Conservation (phyloP, 257 asterid genomes). For the Verbena officinalis region DNA sequence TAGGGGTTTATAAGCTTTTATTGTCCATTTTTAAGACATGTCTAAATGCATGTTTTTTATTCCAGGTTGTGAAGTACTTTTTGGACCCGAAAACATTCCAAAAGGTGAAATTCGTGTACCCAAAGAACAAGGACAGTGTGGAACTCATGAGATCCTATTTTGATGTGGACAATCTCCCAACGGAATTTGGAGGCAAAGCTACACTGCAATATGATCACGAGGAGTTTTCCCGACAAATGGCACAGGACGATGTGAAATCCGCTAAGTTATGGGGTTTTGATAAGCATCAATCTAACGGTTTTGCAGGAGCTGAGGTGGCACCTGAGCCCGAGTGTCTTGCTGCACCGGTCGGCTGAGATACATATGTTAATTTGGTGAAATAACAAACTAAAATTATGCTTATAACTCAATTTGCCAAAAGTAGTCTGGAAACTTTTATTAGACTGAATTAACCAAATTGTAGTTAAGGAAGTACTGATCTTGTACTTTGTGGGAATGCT, state of each 20-base stretch:
- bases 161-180: slow-evolving; percentile 83
- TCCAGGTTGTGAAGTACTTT: slow-evolving; percentile 91
- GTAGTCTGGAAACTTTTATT: background rate
- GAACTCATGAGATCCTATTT: slow-evolving; percentile 81
- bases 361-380: background rate
- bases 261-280: slow-evolving; percentile 80
- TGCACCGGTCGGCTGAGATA: slow-evolving; percentile 46
- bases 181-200: slow-evolving; percentile 91
- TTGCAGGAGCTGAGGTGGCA: slow-evolving; percentile 64
- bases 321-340: slow-evolving; percentile 53
- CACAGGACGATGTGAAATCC: slow-evolving; percentile 69
- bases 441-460: slow-evolving; percentile 4
- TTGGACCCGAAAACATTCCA: slow-evolving; percentile 83
- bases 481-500: slow-evolving; percentile 5
- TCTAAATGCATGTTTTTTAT: background rate
- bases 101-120: slow-evolving; percentile 94
- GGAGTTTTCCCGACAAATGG: slow-evolving; percentile 88
- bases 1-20: no score
- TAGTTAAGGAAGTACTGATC: slow-evolving; percentile 2
- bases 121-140: slow-evolving; percentile 86
- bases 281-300: slow-evolving; percentile 43
- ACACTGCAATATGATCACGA: slow-evolving; percentile 77
- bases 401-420: background rate
- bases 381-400: slow-evolving; percentile 14
- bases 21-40: background rate